These are phyloP conservation scores for Salvia hispanica DNA, from an alignment of 257 asterid species.

Conservation along the genomic window DNA sequence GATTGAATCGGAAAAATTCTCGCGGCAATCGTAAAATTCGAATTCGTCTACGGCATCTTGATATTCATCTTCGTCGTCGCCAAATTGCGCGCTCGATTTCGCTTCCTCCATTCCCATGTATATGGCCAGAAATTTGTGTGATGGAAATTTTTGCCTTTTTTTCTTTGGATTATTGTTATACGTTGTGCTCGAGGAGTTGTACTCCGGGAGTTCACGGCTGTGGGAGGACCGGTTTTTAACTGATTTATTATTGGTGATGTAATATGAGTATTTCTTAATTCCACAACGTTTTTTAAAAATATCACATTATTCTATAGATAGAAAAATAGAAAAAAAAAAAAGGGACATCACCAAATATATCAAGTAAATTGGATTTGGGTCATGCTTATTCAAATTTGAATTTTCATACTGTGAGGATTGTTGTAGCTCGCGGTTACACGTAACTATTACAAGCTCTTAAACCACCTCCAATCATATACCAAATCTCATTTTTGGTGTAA, in stretches of 20 bases:
- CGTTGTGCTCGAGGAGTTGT: constrained; percentile 29
- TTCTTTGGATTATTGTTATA: not conserved
- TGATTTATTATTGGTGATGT: not conserved
- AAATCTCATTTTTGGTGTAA: too few relatives aligned
- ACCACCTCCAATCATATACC: too few relatives aligned
- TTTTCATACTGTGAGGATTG: too few relatives aligned
- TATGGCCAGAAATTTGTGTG: constrained; percentile 15
- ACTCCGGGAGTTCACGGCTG: constrained; percentile 20
- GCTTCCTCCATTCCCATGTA: constrained; percentile 40
- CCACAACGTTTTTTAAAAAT: too few relatives aligned
- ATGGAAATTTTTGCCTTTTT: not conserved
- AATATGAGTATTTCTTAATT: not conserved
- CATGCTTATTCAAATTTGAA: too few relatives aligned
- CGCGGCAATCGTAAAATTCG: constrained; percentile 50
- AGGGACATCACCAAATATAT: too few relatives aligned
- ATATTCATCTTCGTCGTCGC: constrained; percentile 42
- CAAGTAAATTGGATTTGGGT: too few relatives aligned
- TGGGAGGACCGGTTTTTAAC: constrained; percentile 10
- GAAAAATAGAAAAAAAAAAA: too few relatives aligned
- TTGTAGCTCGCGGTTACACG: too few relatives aligned
- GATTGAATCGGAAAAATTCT: constrained; percentile 32
- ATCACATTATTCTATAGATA: too few relatives aligned
- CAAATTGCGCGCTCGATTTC: constrained; percentile 34
- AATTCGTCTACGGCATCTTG: constrained; percentile 60
- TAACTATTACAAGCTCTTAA: too few relatives aligned